Conservation (phyloP, 768 basidiomycete genomes). For the Leccinum olivaceopallidum region DNA sequence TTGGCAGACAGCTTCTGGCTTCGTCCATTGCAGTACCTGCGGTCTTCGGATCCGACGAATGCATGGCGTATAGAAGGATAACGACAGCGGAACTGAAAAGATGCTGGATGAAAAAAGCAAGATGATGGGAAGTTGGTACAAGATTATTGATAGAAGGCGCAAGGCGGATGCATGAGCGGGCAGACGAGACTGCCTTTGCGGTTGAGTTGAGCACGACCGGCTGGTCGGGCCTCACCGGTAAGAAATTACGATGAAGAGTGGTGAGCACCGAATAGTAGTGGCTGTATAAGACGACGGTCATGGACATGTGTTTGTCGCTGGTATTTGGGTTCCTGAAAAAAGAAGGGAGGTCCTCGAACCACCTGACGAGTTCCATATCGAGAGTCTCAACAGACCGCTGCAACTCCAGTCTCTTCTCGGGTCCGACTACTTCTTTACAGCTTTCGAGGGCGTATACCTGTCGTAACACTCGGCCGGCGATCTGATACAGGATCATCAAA, state of each 20-base stretch:
- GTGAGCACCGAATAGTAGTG: conserved; percentile 89
- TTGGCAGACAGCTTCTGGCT: conserved; percentile 67
- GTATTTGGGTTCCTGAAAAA: conserved; percentile 73
- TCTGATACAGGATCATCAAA: conserved; percentile 77
- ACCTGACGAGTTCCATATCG: conserved; percentile 74
- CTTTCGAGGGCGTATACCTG: conserved; percentile 82
- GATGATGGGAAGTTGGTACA: conserved; percentile 82
- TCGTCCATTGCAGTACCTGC: conserved; percentile 80
- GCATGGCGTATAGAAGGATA: conserved; percentile 84
- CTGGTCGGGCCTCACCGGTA: conserved; percentile 77
- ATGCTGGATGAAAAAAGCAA: conserved; percentile 88
- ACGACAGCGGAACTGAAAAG: conserved; percentile 89
- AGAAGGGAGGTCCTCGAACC: conserved; percentile 78
- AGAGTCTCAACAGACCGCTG: conserved; percentile 76
- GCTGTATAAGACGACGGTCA: conserved; percentile 84
- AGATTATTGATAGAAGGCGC: conserved; percentile 83
- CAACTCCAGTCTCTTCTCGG: conserved; percentile 73
- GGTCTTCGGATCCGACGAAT: conserved; percentile 63
- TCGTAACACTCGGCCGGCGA: conserved; percentile 78
- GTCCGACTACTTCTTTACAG: conserved; percentile 71
- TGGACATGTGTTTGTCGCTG: conserved; percentile 79
- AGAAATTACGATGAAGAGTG: conserved; percentile 84
- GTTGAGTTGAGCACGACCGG: conserved; percentile 70
- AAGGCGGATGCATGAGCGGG: conserved; percentile 81
- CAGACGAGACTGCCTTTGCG: conserved; percentile 78